Conservation (phyloP, 2,329 filamentous ascomycete species). For the Aureobasidium sp. region DNA sequence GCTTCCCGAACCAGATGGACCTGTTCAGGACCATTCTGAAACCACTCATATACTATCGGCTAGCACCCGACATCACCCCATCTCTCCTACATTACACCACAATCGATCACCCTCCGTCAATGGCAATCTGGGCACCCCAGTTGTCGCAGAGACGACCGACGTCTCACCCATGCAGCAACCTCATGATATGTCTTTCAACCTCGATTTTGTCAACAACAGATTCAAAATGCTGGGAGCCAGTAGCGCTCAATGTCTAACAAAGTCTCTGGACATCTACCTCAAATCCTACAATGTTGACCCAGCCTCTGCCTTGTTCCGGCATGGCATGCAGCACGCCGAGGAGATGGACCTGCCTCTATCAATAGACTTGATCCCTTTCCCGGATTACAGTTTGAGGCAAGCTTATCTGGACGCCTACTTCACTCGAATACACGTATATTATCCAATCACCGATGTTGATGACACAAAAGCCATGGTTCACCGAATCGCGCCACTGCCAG, state of each 20-base stretch:
- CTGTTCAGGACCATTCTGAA: background rate
- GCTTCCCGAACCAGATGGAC: background rate
- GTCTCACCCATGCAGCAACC: conserved; percentile 2
- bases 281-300: conserved; percentile 1
- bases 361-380: background rate
- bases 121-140: background rate
- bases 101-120: background rate
- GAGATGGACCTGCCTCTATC: conserved; percentile 4
- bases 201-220: conserved; percentile 8
- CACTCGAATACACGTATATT: conserved; percentile 4
- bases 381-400: background rate
- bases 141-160: background rate
- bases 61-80: background rate
- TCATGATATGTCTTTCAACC: conserved; percentile 7
- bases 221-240: conserved; percentile 9
- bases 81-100: background rate
- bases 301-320: background rate
- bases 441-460: background rate
- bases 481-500: background rate
- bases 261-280: conserved; percentile 4
- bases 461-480: conserved; percentile 7
- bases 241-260: conserved; percentile 6
- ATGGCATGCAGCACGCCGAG: conserved; percentile 6
- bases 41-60: background rate
- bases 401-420: conserved; percentile 2